Evolutionary conservation across 1,284 basidiomycete genomes (phyloP), one percentile per base, ranked within the genome.

Genomic region (Stygiomarasmius scandens): DNA sequence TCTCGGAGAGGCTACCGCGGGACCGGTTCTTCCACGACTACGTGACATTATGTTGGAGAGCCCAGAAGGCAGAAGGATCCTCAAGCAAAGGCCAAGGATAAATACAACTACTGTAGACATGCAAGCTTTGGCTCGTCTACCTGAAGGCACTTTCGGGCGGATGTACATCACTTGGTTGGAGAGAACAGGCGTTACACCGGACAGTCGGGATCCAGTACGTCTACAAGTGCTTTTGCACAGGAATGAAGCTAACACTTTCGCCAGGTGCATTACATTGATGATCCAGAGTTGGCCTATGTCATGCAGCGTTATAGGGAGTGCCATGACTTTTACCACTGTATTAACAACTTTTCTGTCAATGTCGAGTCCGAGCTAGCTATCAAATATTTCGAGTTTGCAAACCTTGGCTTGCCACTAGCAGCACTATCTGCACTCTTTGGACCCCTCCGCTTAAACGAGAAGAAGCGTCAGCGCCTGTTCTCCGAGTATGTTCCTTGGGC

Each of bases 271-370:
- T 98, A 98, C 71, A 92, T 99, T 64, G 85, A 93, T 67, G 94
- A 96, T 64, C 92, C 94, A 1, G 93, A 95, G 66, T 83, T 96
- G 11, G 95, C 95, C 25, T 97, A 98, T 72, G 93, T 98, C 56
- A 95, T 99, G 89, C 94, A 97, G 66, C 89, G 97, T 45, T 99
- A 99, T 72, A 90, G 97, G 38, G 96, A 99, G 76, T 96, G 92
- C 64, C 96, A 98, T 74, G 94, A 98, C 75, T 90, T 97, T 67
- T 97, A 97, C 71, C 96, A 98, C 69, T 89, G 93, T 59, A 83
- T 98, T 55, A 87, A 89, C 71, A 86, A 86, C 58, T 83, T 98
- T 24, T 95, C 95, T 0, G 94, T 98, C 52, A 90, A 89, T 58
- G 89, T 96, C 65, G 86, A 92, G 54, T 94, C 92, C 55, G 97